A percentile compares a stretch with the other conserved stretches of the same genome.
These are phyloP conservation scores for Seminavis robusta DNA, from an alignment of 108 stramenopile genomes.

Conservation along the genomic window DNA sequence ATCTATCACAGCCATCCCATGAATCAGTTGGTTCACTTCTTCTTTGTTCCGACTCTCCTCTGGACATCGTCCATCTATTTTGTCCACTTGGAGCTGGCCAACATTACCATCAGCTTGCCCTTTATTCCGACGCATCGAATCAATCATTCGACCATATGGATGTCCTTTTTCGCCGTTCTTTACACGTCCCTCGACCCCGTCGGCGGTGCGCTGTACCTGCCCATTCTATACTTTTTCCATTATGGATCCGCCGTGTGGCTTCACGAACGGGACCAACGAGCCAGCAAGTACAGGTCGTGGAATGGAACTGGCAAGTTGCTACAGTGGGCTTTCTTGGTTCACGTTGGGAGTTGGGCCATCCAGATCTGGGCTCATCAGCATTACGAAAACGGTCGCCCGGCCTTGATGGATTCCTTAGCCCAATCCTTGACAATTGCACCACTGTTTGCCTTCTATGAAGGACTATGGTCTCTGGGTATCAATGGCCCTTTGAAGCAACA, in stretches of 20 bases:
- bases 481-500: slow-evolving; percentile 32
- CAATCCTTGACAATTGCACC: slow-evolving; percentile 53
- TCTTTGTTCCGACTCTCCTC: slow-evolving; percentile 56
- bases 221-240: slow-evolving; percentile 26
- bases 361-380: slow-evolving; percentile 58
- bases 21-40: slow-evolving; percentile 67
- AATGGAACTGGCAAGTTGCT: slow-evolving; percentile 45
- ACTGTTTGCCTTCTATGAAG: slow-evolving; percentile 65
- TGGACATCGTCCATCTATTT: slow-evolving; percentile 37
- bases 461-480: slow-evolving; percentile 48
- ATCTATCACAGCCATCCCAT: slow-evolving; percentile 52
- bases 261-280: slow-evolving; percentile 20
- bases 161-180: slow-evolving; percentile 27
- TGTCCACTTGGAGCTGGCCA: not conserved
- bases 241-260: not conserved
- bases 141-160: slow-evolving; percentile 9
- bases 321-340: slow-evolving; percentile 27
- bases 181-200: slow-evolving; percentile 44
- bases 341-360: slow-evolving; percentile 48
- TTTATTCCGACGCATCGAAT: slow-evolving; percentile 1
- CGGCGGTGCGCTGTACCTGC: slow-evolving; percentile 42
- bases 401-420: slow-evolving; percentile 37
- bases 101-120: slow-evolving; percentile 6
- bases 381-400: slow-evolving; percentile 58
- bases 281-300: slow-evolving; percentile 22